Evolutionary conservation across 139 green algal genomes (phyloP).

Genomic region (Chlamydomonas asymmetrica): DNA sequence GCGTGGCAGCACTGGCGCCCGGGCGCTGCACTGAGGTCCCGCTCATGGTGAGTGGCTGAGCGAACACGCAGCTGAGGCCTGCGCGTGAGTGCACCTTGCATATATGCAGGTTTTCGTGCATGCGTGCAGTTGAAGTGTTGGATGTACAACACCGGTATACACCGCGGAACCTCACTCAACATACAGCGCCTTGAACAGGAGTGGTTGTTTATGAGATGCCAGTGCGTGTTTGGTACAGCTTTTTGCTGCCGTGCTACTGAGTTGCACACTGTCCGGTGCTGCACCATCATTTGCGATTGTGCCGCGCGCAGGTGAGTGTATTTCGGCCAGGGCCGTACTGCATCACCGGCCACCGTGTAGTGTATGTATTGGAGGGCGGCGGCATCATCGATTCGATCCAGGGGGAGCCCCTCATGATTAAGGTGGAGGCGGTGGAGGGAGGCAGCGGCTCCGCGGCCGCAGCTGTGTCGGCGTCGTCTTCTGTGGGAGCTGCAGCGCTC

Average conservation of each 20-base stretch:
- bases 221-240: neutral
- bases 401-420: no score
- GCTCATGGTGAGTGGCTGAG: conserved; percentile 25
- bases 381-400: no score
- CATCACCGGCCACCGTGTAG: conserved; percentile 24
- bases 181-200: neutral
- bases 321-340: conserved; percentile 30
- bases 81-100: neutral
- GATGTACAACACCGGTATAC: neutral
- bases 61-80: neutral
- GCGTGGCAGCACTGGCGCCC: conserved; percentile 25
- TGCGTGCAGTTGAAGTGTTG: neutral
- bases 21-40: conserved; percentile 33
- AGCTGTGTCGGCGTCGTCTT: no score
- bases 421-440: no score
- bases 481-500: no score
- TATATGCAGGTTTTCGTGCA: neutral
- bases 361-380: conserved; percentile 35
- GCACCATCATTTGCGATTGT: neutral
- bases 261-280: neutral
- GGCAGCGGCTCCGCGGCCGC: no score
- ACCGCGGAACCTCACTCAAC: no score
- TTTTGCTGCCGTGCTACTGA: neutral
- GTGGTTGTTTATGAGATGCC: neutral
- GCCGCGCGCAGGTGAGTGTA: conserved; percentile 31